A percentile compares a stretch with the other conserved stretches of the same genome.
Evolutionary conservation across 139 green algal species (phyloP).

Genomic region (Ostreobium quekettii): DNA sequence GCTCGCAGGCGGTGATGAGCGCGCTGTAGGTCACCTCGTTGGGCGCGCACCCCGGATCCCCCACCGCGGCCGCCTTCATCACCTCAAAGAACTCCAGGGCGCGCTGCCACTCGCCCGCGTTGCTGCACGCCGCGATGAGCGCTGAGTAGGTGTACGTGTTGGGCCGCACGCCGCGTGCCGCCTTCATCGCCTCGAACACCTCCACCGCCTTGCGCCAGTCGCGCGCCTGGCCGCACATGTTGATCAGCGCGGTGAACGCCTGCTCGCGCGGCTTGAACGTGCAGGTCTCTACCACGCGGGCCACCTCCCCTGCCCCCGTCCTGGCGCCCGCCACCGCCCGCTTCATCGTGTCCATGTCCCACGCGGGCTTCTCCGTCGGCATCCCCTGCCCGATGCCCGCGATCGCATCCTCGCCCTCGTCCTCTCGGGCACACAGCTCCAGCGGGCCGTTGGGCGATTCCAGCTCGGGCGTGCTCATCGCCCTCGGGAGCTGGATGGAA

Average conservation of each 20-base stretch:
- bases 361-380: conserved; percentile 15
- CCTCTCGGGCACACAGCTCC: not conserved
- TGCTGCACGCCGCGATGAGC: conserved; percentile 50
- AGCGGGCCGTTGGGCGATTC: conserved; percentile 16
- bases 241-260: conserved; percentile 18
- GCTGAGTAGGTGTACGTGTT: conserved; percentile 46
- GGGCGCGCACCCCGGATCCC: conserved; percentile 28
- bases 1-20: conserved; percentile 49
- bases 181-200: conserved; percentile 42
- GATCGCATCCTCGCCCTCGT: not conserved
- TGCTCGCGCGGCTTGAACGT: conserved; percentile 20
- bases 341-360: conserved; percentile 22
- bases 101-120: conserved; percentile 51
- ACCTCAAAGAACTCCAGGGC: conserved; percentile 55
- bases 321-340: not conserved
- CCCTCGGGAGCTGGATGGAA: conserved; percentile 3
- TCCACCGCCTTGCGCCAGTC: conserved; percentile 34
- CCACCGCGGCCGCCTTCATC: conserved; percentile 41
- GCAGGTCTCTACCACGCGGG: conserved; percentile 12
- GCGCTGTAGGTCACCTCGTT: conserved; percentile 50
- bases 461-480: conserved; percentile 5
- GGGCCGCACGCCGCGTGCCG: conserved; percentile 31
- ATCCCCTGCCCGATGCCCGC: not conserved
- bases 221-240: conserved; percentile 18
- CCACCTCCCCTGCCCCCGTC: conserved; percentile 12